Conservation (phyloP, 805 yeast species). For the Naumovozyma dairenensis region DNA sequence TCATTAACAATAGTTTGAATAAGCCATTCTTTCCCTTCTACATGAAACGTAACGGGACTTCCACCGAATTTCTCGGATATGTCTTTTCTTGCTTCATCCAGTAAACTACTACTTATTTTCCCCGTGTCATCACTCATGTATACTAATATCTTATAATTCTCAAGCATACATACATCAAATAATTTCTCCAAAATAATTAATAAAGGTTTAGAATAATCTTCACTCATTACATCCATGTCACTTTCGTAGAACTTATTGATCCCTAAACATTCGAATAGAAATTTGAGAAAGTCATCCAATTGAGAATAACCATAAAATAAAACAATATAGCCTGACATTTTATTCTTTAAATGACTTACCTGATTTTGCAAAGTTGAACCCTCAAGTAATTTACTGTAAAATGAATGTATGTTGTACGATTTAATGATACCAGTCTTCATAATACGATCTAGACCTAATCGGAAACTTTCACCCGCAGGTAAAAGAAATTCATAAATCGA, state of each 20-base stretch:
- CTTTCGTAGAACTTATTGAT: conserved; percentile 9
- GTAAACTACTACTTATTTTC: conserved; percentile 3
- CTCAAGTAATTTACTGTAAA: conserved; percentile 33
- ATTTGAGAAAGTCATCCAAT: conserved; percentile 19
- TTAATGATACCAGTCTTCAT: conserved; percentile 27
- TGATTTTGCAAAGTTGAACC: conserved; percentile 33
- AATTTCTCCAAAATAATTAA: not conserved
- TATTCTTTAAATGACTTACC: conserved; percentile 12
- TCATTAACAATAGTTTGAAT: conserved; percentile 26
- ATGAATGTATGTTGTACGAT: conserved; percentile 38
- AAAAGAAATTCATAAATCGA: conserved; percentile 47
- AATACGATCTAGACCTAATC: conserved; percentile 20
- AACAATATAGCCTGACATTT: conserved; percentile 27
- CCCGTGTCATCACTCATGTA: conserved; percentile 14
- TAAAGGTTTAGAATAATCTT: not conserved
- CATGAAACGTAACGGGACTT: conserved; percentile 6
- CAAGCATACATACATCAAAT: not conserved
- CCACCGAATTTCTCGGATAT: conserved; percentile 1
- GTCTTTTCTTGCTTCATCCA: conserved; percentile 5
- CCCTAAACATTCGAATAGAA: conserved; percentile 20
- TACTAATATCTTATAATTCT: conserved; percentile 7
- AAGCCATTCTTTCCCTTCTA: conserved; percentile 28
- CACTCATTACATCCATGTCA: not conserved
- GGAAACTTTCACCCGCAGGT: conserved; percentile 61
- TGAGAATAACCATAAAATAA: conserved; percentile 29